Conservation (phyloP, 805 yeast species). For the Wickerhamiella vanderwaltii region DNA sequence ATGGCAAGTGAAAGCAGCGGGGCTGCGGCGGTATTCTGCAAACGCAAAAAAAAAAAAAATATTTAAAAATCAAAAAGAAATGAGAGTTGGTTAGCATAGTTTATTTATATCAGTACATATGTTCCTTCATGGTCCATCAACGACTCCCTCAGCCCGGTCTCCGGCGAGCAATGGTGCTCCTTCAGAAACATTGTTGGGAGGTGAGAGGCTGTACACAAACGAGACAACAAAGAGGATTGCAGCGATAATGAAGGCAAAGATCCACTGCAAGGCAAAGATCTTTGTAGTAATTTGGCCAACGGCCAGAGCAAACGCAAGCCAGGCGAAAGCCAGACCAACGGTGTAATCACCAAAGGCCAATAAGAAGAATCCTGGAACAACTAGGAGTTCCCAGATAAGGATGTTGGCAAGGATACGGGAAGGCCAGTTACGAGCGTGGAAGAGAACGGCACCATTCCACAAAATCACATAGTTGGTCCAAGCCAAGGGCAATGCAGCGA, state of each 20-base stretch:
- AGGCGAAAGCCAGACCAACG: slow-evolving; percentile 46
- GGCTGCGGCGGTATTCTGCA: background rate
- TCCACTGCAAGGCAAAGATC: slow-evolving; percentile 73
- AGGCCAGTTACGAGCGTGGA: slow-evolving; percentile 45
- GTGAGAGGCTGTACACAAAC: slow-evolving; percentile 30
- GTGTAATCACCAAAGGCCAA: slow-evolving; percentile 59
- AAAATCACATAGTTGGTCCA: slow-evolving; percentile 65
- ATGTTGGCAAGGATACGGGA: slow-evolving; percentile 62
- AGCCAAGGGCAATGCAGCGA: slow-evolving; percentile 56
- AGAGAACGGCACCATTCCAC: slow-evolving; percentile 76
- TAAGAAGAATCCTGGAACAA: slow-evolving; percentile 49
- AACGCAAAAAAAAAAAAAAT: background rate
- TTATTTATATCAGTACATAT: no score
- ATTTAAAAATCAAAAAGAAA: background rate
- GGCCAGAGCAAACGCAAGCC: slow-evolving; percentile 53
- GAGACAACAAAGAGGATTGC: slow-evolving; percentile 43
- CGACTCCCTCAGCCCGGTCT: background rate
- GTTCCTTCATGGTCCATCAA: no score
- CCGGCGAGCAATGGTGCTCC: slow-evolving; percentile 18
- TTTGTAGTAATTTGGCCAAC: slow-evolving; percentile 57
- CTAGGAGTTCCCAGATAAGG: slow-evolving; percentile 63
- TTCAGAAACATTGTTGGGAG: slow-evolving; percentile 15
- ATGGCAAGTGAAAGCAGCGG: background rate
- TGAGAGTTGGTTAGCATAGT: no score
- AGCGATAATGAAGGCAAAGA: slow-evolving; percentile 60